Evolutionary conservation across 1,139 yeast species (phyloP).

Genomic region (Sugiyamaella xylanicola): DNA sequence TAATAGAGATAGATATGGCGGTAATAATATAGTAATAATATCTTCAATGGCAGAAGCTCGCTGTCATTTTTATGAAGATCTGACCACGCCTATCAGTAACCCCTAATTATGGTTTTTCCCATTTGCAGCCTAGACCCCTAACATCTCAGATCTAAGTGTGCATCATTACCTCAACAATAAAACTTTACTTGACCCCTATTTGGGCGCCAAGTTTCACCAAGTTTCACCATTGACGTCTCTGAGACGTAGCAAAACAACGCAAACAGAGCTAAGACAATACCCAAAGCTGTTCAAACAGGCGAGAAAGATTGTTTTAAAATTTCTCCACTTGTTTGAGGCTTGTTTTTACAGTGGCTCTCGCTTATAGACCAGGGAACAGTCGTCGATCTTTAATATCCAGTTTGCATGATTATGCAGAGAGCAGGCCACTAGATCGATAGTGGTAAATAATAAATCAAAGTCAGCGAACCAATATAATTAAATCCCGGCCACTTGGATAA

Average conservation of each 20-base stretch:
- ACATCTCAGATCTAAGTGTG: not conserved
- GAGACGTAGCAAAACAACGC: not conserved
- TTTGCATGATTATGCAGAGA: not conserved
- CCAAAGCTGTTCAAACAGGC: not conserved
- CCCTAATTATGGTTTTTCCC: conserved; percentile 5
- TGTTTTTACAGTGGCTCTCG: not conserved
- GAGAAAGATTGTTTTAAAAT: not conserved
- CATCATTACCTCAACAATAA: not conserved
- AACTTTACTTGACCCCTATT: conserved; percentile 5
- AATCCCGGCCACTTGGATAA: not conserved
- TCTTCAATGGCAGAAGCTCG: too few relatives aligned
- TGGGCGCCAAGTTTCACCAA: not conserved
- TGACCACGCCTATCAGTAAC: not conserved
- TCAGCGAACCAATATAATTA: not conserved
- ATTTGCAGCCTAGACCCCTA: not conserved
- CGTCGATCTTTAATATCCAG: not conserved
- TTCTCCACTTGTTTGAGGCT: not conserved
- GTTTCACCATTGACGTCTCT: not conserved
- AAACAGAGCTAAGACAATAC: not conserved
- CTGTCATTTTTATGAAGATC: too few relatives aligned
- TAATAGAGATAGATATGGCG: too few relatives aligned
- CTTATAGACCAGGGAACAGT: not conserved
- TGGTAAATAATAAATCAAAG: not conserved
- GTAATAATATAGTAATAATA: too few relatives aligned
- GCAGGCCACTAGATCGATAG: not conserved